Conservation (phyloP, 345 rosid species). For the Sisymbrium altissimum region DNA sequence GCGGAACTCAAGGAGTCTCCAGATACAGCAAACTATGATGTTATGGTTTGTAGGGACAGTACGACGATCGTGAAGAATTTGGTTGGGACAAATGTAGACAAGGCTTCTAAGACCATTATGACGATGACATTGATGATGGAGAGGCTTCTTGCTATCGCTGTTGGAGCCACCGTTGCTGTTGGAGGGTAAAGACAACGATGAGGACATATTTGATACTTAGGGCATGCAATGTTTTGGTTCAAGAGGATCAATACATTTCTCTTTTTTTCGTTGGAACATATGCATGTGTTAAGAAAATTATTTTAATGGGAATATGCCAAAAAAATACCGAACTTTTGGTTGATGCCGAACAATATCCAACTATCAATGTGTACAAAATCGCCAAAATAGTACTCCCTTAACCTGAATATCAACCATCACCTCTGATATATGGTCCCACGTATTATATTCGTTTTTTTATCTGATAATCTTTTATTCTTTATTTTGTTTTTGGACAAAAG, state of each 20-base stretch:
- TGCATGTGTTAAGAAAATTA: no score
- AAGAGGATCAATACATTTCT: neutral
- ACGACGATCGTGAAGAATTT: neutral
- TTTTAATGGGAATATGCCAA: neutral
- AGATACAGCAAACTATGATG: constrained; percentile 20
- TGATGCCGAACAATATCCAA: neutral
- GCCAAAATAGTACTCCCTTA: neutral
- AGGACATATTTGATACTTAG: neutral
- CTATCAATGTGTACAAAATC: neutral
- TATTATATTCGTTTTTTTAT: no score
- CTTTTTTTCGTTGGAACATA: no score
- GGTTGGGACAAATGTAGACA: constrained; percentile 1
- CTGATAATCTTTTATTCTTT: no score
- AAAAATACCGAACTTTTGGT: neutral
- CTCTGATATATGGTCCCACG: no score
- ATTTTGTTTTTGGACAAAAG: no score
- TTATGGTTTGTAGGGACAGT: constrained; percentile 1
- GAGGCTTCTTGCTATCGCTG: neutral
- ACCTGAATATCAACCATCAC: neutral
- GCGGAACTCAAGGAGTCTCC: constrained; percentile 5
- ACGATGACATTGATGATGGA: constrained; percentile 8
- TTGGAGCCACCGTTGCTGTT: constrained; percentile 17
- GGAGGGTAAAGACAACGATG: constrained; percentile 2
- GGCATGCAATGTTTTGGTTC: neutral
- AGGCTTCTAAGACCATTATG: neutral